Base-by-base conservation (phyloP, 768 basidiomycete species). In the Boletus fagicola region DNA sequence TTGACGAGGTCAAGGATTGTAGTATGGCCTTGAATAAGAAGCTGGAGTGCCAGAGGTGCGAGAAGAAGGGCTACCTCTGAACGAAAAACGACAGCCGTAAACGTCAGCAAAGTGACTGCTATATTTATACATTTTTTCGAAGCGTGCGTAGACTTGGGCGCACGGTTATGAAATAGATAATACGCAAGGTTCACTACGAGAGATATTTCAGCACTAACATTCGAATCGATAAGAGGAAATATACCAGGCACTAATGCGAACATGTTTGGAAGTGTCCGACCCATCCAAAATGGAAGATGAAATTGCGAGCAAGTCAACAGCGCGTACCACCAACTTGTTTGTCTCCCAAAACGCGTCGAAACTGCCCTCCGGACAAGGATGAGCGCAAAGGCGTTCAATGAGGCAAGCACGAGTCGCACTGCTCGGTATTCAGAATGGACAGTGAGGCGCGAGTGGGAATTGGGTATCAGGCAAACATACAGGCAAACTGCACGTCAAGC, bases 211-310 rank as follows among this genome's bases (percentile, higher is more conserved):
- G 51, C 40, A 28, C 36, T 43, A 11, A 10, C n/a, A 36, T 36
- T 8, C 47, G 38, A 36, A 13, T n/a, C 7, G 28, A 45, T 1
- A n/a, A 20, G 36, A 18, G 15, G 46, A n/a, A 61, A 74, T 24
- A 15, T 60, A 95, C 94, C 90, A 45, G 87, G 83, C 2, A 89
- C 76, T 18, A 94, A 74, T 4, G 94, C 94, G 59, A 94, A 86
- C 86, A 94, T 96, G 70, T 98, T 99, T 1, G 97, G 96, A 8
- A 98, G 72, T 0, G 96, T 97, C 53, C 97, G 76, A 3, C 94
- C 86, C 79, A 94, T 91, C 87, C 93, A 98, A 70, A 92, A 99
- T 8, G 87, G 86, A 6, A 95, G 68, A 68, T 98, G 97, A 67
- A 97, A 98, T 67, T 96, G 94, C 0, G 87, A 84, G 61, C 84